These are phyloP conservation scores for Chrysochromulina tobinii DNA, from an alignment of 78 protist genomes.

Conservation along the genomic window DNA sequence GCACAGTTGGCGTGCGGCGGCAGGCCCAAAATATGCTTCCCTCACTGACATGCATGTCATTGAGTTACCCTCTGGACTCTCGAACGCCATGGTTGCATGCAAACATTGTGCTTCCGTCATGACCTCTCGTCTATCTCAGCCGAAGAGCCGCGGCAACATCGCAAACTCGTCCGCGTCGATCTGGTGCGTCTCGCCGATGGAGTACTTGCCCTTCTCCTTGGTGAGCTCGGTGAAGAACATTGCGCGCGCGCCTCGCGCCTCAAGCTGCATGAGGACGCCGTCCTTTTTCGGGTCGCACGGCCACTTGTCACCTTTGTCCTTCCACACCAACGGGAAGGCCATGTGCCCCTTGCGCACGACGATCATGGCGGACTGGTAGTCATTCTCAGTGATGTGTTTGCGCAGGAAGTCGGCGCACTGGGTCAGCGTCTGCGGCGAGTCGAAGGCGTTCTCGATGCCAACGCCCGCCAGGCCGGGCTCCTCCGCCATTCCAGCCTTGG, in stretches of 20 bases:
- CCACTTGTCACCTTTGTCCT: not conserved
- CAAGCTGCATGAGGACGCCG: not conserved
- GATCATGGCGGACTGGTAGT: not conserved
- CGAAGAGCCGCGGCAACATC: too few relatives aligned
- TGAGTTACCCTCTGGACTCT: too few relatives aligned
- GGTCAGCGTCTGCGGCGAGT: not conserved
- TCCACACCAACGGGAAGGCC: constrained; percentile 2
- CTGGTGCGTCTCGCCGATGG: not conserved
- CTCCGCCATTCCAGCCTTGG: not conserved
- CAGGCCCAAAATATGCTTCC: too few relatives aligned
- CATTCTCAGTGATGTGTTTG: not conserved
- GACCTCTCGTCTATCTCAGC: too few relatives aligned
- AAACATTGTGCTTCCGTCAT: too few relatives aligned
- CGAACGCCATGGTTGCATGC: too few relatives aligned
- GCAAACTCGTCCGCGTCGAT: not conserved
- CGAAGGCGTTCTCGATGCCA: not conserved
- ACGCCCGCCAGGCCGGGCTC: not conserved
- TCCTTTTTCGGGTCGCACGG: not conserved
- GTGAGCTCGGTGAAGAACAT: not conserved
- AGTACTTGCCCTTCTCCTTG: not conserved
- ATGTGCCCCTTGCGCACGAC: not conserved
- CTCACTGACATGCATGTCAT: too few relatives aligned
- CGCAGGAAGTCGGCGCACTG: not conserved
- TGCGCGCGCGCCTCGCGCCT: not conserved
- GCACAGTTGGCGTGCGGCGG: too few relatives aligned